Evolutionary conservation across 2,329 filamentous ascomycete species (phyloP), one percentile per base, ranked within the genome.

Genomic region (Cercospora janseana): DNA sequence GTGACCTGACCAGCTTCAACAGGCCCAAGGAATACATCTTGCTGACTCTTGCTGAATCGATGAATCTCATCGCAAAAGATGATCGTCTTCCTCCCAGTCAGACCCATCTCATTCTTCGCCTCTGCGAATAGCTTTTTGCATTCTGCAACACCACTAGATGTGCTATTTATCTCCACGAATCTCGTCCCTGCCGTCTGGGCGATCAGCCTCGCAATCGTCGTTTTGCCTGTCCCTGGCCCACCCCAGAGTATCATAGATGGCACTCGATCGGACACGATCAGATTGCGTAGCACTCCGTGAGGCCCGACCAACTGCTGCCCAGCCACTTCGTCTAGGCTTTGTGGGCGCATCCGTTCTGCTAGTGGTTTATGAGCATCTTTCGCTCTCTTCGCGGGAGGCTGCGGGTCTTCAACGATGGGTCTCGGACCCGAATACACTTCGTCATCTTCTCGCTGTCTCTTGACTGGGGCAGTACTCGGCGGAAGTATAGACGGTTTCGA

Each of bases 61-160:
- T 95, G 90, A 40, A 96, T 93, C 74, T 97, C 93, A 72, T 98
- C 93, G 72, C 92, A 96, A 69, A 98, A 98, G 57, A 98, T 83
- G 57, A 98, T 95, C 0, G 93, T 97, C 72, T 88, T 92, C 54
- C 90, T 80, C 1, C 92, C 92, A 0, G 89, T 94, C 44, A 97
- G 74, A 1, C 77, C 74, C 38, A 90, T 72, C 67, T 97, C 93
- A 63, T 83, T 87, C 52, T 81, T 82, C 0, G 93, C 91, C 59
- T 96, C 90, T 16, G 77, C 75, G 63, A 97, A 96, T 47, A 96
- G 79, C 75, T 90, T 93, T 72, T 96, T 95, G 77, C 87, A 91
- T 68, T 97, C 92, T 18, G 80, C 83, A 13, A 97, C 87, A 1
- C 91, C 92, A 5, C 85, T 86, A 60, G 83, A 90, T 2, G 92